Evolutionary conservation across 768 basidiomycete genomes (phyloP), one percentile per base, ranked within the genome.

Genomic region (Lanmaoa pseudosensibilis): DNA sequence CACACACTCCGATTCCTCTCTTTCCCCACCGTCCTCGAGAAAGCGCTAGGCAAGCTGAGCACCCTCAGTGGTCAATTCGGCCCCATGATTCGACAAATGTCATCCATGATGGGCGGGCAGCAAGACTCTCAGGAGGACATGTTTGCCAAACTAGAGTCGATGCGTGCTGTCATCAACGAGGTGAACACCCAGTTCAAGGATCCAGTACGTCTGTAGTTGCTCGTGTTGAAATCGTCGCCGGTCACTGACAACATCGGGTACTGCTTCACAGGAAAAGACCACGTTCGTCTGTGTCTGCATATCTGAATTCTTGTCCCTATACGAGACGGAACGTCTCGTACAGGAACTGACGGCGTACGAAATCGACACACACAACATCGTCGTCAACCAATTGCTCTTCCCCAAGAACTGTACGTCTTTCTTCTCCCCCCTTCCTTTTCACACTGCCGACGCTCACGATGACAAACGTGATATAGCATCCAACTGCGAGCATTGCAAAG

Each of bases 101-200:
- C 91, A 15, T 84, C 85, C 54, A 92, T 99, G 86, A 94, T 98
- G 89, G 95, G 95, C 12, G 94, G 92, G 10, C 91, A 88, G 54
- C 84, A 85, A 6, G 90, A 87, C 13, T 84, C 91, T 11, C 94
- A 97, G 65, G 94, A 98, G 70, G 97, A 99, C 73, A 97, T 98
- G 94, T 98, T 99, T 65, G 92, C 92, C 21, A 98, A 98, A 74
- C 84, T 99, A 4, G 97, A 99, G 57, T 87, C 87, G 36, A 99
- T 99, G 97, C 84, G 94, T 25, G 90, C 86, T 34, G 88, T 98
- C 57, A 98, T 99, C 65, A 97, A 92, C 15, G 97, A 99, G 72
- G 97, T 99, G 52, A 98, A 98, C 80, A 90, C 91, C 2, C 97
- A 99, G 67, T 99, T 99, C 83, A 98, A 98, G 73, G 95, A 99